Conservation (phyloP, 2,329 filamentous ascomycete genomes). For the Epichloe gansuensis region DNA sequence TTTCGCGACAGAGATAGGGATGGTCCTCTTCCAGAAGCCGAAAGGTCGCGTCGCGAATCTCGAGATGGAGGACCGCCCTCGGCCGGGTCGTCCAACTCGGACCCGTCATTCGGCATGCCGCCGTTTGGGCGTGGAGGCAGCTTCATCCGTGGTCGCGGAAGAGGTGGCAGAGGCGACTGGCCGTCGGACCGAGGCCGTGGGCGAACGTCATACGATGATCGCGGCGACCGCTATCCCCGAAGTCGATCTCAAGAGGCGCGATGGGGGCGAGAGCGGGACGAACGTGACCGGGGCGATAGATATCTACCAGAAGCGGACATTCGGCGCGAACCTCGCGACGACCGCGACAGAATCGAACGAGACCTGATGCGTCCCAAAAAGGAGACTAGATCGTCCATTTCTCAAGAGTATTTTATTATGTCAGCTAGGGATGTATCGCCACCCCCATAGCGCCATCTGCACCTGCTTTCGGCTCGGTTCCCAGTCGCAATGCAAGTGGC, state of each 20-base stretch:
- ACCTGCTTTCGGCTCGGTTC: slow-evolving; percentile 44
- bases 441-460: slow-evolving; percentile 44
- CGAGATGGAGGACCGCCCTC: slow-evolving; percentile 59
- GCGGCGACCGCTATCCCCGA: slow-evolving; percentile 48
- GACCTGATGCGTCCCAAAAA: slow-evolving; percentile 37
- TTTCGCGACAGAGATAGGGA: slow-evolving; percentile 49
- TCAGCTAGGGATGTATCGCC: slow-evolving; percentile 41
- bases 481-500: slow-evolving; percentile 29
- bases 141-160: slow-evolving; percentile 41
- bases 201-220: slow-evolving; percentile 47
- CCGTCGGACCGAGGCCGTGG: slow-evolving; percentile 38
- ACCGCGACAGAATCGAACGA: slow-evolving; percentile 33
- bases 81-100: slow-evolving; percentile 58
- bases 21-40: slow-evolving; percentile 51
- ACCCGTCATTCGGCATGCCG: slow-evolving; percentile 44
- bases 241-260: slow-evolving; percentile 55
- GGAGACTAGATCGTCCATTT: slow-evolving; percentile 34
- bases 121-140: slow-evolving; percentile 44
- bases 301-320: slow-evolving; percentile 27
- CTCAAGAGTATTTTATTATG: slow-evolving; percentile 32
- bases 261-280: slow-evolving; percentile 43
- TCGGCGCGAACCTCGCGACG: slow-evolving; percentile 34
- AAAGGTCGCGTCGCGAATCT: slow-evolving; percentile 55
- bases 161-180: slow-evolving; percentile 32
- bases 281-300: slow-evolving; percentile 36